Percentiles rank a stretch among this genome's conserved stretches.
These are phyloP conservation scores for Macrolepiota albuminosa DNA, from an alignment of 768 basidiomycete species.

Conservation along the genomic window DNA sequence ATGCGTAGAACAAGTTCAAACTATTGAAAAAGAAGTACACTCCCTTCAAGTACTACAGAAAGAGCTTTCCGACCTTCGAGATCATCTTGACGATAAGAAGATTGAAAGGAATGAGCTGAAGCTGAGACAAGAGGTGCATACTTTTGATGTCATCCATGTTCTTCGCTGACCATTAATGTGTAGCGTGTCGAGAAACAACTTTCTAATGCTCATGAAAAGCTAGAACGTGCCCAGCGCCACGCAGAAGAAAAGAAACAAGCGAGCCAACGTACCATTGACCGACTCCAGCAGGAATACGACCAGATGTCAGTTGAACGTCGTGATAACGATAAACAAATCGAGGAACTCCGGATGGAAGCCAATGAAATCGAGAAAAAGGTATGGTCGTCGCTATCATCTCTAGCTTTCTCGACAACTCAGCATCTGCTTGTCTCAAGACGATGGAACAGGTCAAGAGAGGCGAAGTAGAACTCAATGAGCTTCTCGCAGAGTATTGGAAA, in stretches of 20 bases:
- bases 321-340: slow-evolving; percentile 75
- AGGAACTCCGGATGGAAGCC: slow-evolving; percentile 69
- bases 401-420: background rate
- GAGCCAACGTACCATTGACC: slow-evolving; percentile 70
- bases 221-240: slow-evolving; percentile 72
- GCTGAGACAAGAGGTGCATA: slow-evolving; percentile 59
- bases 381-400: background rate
- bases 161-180: background rate
- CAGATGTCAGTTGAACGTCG: slow-evolving; percentile 72
- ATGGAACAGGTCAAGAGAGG: slow-evolving; percentile 68
- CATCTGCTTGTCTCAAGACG: slow-evolving; percentile 42
- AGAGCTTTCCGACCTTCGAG: slow-evolving; percentile 62
- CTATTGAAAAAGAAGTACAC: slow-evolving; percentile 62
- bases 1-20: slow-evolving; percentile 73
- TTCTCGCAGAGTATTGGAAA: slow-evolving; percentile 81
- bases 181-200: slow-evolving; percentile 83
- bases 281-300: slow-evolving; percentile 74
- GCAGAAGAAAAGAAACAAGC: slow-evolving; percentile 74
- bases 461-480: slow-evolving; percentile 74
- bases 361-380: slow-evolving; percentile 67
- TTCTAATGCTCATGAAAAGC: slow-evolving; percentile 76
- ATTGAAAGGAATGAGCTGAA: slow-evolving; percentile 71
- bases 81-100: slow-evolving; percentile 64
- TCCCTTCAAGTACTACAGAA: slow-evolving; percentile 63
- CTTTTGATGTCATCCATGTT: background rate